A percentile compares a stretch with the other conserved stretches of the same genome.
Evolutionary conservation across 2,329 filamentous ascomycete genomes (phyloP).

Genomic region (Emericellopsis cladophorae): DNA sequence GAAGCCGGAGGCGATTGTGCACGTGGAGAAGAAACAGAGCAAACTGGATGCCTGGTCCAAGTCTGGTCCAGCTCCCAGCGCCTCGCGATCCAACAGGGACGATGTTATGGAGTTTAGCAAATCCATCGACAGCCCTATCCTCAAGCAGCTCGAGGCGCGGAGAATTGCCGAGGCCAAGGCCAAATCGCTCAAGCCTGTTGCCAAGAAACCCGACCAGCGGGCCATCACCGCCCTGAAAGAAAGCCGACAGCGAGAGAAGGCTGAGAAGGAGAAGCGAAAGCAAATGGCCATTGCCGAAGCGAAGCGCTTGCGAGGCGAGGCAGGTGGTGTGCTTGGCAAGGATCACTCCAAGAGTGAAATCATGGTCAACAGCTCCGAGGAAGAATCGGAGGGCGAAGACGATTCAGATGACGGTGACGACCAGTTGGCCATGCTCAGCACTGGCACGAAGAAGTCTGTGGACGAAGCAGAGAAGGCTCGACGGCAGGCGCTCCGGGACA

Average conservation of each 20-base stretch:
- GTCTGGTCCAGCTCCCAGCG: conserved; percentile 20
- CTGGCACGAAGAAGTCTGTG: conserved; percentile 32
- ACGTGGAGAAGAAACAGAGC: conserved; percentile 44
- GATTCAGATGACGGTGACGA: conserved; percentile 22
- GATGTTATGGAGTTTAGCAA: conserved; percentile 32
- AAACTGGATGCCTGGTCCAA: conserved; percentile 51
- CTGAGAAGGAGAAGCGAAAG: conserved; percentile 61
- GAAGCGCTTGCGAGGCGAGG: conserved; percentile 50
- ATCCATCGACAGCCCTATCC: conserved; percentile 31
- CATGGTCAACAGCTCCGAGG: conserved; percentile 78
- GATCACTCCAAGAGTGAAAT: conserved; percentile 76
- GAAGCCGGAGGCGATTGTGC: conserved; percentile 4
- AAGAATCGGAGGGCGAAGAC: conserved; percentile 56
- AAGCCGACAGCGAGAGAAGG: conserved; percentile 61
- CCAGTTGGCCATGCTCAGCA: conserved; percentile 32
- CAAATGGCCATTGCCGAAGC: conserved; percentile 59
- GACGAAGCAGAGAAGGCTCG: conserved; percentile 32
- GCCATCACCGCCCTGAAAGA: conserved; percentile 44
- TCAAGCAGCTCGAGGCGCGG: conserved; percentile 32
- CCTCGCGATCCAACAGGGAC: conserved; percentile 25
- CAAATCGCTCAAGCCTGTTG: conserved; percentile 9
- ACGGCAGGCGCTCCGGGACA: conserved; percentile 35
- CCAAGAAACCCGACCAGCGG: conserved; percentile 20
- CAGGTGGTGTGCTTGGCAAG: conserved; percentile 68
- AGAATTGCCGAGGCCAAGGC: conserved; percentile 15